Conservation (phyloP, 495 filamentous ascomycete species). For the Xanthoparmelia taractica region DNA sequence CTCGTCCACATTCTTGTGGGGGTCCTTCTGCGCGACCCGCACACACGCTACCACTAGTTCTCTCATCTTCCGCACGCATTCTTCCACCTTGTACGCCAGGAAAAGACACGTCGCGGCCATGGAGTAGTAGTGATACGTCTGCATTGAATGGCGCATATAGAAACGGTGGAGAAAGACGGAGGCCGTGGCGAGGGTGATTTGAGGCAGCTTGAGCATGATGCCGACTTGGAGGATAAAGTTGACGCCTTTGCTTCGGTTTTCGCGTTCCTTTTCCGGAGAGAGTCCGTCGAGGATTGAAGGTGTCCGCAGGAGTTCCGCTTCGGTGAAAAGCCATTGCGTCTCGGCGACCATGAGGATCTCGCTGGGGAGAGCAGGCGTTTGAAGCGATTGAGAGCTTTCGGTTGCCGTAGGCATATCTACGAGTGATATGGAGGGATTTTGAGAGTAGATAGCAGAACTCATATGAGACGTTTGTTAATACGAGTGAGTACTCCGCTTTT, state of each 20-base stretch:
- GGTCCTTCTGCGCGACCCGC: slow-evolving; percentile 89
- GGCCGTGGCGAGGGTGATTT: slow-evolving; percentile 85
- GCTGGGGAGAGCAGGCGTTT: slow-evolving; percentile 31
- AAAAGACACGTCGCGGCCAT: slow-evolving; percentile 86
- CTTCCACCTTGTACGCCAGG: slow-evolving; percentile 92
- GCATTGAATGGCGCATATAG: slow-evolving; percentile 80
- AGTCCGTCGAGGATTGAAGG: slow-evolving; percentile 84
- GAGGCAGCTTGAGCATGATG: slow-evolving; percentile 84
- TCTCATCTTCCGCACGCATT: slow-evolving; percentile 87
- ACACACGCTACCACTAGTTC: slow-evolving; percentile 88
- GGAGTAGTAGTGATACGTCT: slow-evolving; percentile 77
- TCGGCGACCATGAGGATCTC: slow-evolving; percentile 46
- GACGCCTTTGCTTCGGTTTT: slow-evolving; percentile 76
- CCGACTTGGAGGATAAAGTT: slow-evolving; percentile 95
- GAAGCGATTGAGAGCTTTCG: slow-evolving; percentile 25
- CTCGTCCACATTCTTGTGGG: slow-evolving; percentile 79
- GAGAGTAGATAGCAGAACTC: background rate
- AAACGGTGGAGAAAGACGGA: slow-evolving; percentile 91
- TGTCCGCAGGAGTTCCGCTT: slow-evolving; percentile 69
- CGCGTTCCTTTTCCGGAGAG: slow-evolving; percentile 61
- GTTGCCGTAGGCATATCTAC: slow-evolving; percentile 18
- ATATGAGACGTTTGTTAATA: background rate
- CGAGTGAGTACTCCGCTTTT: background rate
- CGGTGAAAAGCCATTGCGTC: slow-evolving; percentile 82
- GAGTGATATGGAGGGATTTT: background rate